A percentile compares a stretch with the other conserved stretches of the same genome.
phyloP scores from a whole-genome alignment of 805 yeast genomes.

The Pichia rugopelliculosa region DNA sequence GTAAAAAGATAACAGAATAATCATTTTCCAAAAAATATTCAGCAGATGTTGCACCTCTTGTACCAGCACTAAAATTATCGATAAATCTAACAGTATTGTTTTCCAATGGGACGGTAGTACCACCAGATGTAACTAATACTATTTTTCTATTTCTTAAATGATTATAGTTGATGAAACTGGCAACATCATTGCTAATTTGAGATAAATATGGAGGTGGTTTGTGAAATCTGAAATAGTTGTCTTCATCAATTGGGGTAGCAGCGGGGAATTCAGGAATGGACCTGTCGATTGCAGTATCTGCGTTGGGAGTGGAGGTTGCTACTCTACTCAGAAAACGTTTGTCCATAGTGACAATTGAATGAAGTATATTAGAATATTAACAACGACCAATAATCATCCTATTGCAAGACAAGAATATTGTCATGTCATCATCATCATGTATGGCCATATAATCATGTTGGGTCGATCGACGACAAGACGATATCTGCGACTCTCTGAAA shows the following conservation, averaged over 20 bases:
- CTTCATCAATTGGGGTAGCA: conserved; percentile 67
- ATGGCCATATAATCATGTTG: too few species aligned
- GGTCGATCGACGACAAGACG: too few species aligned
- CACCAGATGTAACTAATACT: conserved; percentile 90
- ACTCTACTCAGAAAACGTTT: conserved; percentile 6
- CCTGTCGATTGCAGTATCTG: conserved; percentile 73
- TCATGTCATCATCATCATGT: too few species aligned
- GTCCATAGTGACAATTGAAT: neutral
- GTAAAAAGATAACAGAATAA: conserved; percentile 87
- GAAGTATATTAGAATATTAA: too few species aligned
- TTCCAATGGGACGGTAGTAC: conserved; percentile 96
- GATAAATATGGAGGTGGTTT: conserved; percentile 67
- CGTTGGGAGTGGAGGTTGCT: conserved; percentile 60
- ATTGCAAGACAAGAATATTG: too few species aligned
- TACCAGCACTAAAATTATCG: conserved; percentile 96
- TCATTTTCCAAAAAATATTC: conserved; percentile 81
- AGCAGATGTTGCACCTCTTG: conserved; percentile 94
- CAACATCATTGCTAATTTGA: conserved; percentile 49
- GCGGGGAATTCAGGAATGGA: conserved; percentile 68
- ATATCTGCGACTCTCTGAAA: too few species aligned
- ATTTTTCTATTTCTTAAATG: conserved; percentile 37
- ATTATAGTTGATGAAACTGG: conserved; percentile 56
- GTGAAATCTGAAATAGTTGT: conserved; percentile 64
- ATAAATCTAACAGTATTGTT: conserved; percentile 94
- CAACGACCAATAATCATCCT: too few species aligned